phyloP scores from a whole-genome alignment of 2,329 filamentous ascomycete species.

The Pseudogymnoascus sp. region DNA sequence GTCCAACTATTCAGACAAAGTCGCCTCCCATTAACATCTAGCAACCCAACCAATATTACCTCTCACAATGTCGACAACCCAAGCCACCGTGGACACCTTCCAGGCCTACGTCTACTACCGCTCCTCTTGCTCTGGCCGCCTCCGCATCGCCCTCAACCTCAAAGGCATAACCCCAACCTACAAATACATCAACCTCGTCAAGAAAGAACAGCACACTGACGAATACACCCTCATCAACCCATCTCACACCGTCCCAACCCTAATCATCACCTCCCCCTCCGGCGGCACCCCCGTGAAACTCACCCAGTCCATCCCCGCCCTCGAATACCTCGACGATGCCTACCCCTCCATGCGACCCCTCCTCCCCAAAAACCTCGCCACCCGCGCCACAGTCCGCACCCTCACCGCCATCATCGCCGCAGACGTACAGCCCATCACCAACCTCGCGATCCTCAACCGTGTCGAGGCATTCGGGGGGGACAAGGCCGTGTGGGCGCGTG shows the following conservation, averaged over 20 bases:
- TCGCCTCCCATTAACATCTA: neutral
- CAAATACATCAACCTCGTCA: constrained; percentile 45
- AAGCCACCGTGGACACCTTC: neutral
- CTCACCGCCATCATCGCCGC: constrained; percentile 46
- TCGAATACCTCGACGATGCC: constrained; percentile 54
- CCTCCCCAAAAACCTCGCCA: constrained; percentile 38
- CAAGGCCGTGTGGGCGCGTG: constrained; percentile 41
- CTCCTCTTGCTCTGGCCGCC: constrained; percentile 53
- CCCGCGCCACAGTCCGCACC: constrained; percentile 43
- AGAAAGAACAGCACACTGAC: constrained; percentile 41
- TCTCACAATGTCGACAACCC: neutral
- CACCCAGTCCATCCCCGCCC: constrained; percentile 49
- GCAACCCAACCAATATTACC: neutral
- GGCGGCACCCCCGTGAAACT: constrained; percentile 33
- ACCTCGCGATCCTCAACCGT: constrained; percentile 43
- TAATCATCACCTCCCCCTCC: constrained; percentile 32
- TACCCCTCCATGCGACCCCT: constrained; percentile 35
- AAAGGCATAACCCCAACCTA: constrained; percentile 43
- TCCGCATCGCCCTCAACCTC: constrained; percentile 51
- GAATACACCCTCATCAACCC: constrained; percentile 44
- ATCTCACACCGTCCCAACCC: constrained; percentile 45
- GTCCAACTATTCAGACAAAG: neutral
- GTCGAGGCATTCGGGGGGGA: constrained; percentile 38
- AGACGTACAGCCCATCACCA: constrained; percentile 55
- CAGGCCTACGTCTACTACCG: constrained; percentile 48